Percentiles rank a stretch among this genome's conserved stretches.
Conservation (phyloP, 306 rosid species). For the Inga oerstediana region DNA sequence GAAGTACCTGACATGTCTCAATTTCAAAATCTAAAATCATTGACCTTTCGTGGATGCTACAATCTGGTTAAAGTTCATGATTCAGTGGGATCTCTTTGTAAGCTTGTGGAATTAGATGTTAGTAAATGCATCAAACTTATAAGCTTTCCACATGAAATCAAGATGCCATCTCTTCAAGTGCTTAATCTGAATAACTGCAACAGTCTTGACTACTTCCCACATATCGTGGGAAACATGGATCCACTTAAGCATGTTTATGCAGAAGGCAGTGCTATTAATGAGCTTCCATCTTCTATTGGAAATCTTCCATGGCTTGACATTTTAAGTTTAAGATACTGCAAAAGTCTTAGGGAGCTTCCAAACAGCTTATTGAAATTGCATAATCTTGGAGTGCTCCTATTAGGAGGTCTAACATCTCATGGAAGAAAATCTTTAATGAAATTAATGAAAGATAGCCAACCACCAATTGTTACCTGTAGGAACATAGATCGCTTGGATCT, state of each 20-base stretch:
- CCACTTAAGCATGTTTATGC: background rate
- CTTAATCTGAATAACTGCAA: background rate
- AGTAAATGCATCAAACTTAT: background rate
- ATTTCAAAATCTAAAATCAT: background rate
- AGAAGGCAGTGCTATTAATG: background rate
- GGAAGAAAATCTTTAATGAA: background rate
- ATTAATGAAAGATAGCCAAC: background rate
- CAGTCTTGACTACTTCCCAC: constrained; percentile 19
- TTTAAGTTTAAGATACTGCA: background rate
- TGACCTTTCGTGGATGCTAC: background rate
- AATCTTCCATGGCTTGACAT: constrained; percentile 1
- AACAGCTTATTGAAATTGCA: background rate
- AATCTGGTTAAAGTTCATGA: background rate
- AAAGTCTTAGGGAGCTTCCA: constrained; percentile 9
- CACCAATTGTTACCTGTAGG: background rate
- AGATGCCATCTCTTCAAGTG: constrained; percentile 9
- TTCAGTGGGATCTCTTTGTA: background rate
- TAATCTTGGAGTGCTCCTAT: background rate
- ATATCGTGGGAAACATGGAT: constrained; percentile 6
- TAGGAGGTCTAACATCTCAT: background rate
- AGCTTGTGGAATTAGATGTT: background rate
- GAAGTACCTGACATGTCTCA: background rate
- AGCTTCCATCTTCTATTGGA: constrained; percentile 19
- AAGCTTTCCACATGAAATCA: background rate
- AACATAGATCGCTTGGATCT: background rate